Evolutionary conservation across 768 basidiomycete genomes (phyloP).

Genomic region (Cubamyces sp.): DNA sequence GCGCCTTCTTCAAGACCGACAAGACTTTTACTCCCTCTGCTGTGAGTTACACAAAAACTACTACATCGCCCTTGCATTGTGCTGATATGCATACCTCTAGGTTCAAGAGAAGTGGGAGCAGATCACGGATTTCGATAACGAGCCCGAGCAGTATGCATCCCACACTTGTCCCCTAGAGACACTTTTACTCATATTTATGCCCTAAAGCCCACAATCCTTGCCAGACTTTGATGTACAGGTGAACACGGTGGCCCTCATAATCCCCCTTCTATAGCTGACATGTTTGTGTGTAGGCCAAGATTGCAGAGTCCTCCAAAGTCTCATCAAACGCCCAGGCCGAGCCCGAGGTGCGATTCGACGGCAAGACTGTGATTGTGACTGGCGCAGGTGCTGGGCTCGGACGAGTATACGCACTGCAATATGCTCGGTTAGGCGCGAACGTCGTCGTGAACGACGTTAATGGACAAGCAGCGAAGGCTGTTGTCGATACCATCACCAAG

Average conservation of each 20-base stretch:
- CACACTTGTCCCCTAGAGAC: background rate
- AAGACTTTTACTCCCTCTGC: slow-evolving; percentile 92
- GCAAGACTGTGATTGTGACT: slow-evolving; percentile 91
- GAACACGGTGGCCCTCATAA: slow-evolving; percentile 8
- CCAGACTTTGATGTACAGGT: slow-evolving; percentile 67
- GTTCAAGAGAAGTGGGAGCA: slow-evolving; percentile 85
- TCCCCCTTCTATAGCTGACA: background rate
- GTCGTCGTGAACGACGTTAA: slow-evolving; percentile 96
- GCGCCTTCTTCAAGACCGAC: slow-evolving; percentile 89
- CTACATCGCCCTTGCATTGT: background rate
- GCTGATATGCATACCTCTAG: slow-evolving; percentile 40
- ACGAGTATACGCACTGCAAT: slow-evolving; percentile 90
- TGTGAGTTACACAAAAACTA: slow-evolving; percentile 46
- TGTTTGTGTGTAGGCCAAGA: slow-evolving; percentile 16
- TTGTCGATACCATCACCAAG: slow-evolving; percentile 85
- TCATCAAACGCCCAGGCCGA: slow-evolving; percentile 71
- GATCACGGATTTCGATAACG: slow-evolving; percentile 72
- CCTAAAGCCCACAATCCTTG: slow-evolving; percentile 61
- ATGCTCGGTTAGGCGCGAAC: slow-evolving; percentile 90
- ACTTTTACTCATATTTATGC: slow-evolving; percentile 15
- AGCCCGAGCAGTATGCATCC: slow-evolving; percentile 62
- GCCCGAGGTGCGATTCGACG: slow-evolving; percentile 78
- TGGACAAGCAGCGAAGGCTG: slow-evolving; percentile 79
- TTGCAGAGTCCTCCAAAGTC: slow-evolving; percentile 60
- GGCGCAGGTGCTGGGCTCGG: slow-evolving; percentile 96